A percentile compares a stretch with the other conserved stretches of the same genome.
phyloP scores from a whole-genome alignment of 495 filamentous ascomycete genomes.

The Aspergillus indologenus region DNA sequence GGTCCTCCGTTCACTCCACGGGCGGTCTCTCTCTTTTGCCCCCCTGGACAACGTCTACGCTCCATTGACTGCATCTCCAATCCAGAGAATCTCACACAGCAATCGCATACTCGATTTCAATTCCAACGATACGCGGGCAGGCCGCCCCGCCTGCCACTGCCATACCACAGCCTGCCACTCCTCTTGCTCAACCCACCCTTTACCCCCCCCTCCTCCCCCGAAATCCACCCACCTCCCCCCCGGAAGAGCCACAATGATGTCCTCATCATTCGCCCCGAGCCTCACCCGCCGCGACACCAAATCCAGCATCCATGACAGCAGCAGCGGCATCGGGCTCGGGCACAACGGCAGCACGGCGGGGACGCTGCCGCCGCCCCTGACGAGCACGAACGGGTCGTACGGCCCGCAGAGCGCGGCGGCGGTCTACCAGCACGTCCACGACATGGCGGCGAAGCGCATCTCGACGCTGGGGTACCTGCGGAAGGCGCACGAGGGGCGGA shows the following conservation, averaged over 20 bases:
- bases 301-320: conserved; percentile 2
- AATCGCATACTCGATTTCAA: background rate
- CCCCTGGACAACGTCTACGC: background rate
- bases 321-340: background rate
- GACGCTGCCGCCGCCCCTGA: conserved; percentile 28
- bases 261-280: conserved; percentile 1
- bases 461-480: conserved; percentile 92
- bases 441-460: conserved; percentile 86
- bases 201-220: no score
- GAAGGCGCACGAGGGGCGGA: conserved; percentile 89
- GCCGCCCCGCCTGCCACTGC: background rate
- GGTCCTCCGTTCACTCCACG: background rate
- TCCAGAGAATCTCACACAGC: background rate
- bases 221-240: background rate
- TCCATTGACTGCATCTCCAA: background rate
- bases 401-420: conserved; percentile 61
- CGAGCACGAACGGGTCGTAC: conserved; percentile 35
- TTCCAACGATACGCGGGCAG: background rate
- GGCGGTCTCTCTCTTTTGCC: background rate
- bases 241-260: background rate
- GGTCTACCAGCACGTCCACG: conserved; percentile 82
- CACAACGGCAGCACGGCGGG: conserved; percentile 9
- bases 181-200: no score
- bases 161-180: background rate
- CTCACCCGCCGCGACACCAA: conserved; percentile 3